Evolutionary conservation across 352 stramenopile genomes (phyloP).

Genomic region (Pythium periplocum): DNA sequence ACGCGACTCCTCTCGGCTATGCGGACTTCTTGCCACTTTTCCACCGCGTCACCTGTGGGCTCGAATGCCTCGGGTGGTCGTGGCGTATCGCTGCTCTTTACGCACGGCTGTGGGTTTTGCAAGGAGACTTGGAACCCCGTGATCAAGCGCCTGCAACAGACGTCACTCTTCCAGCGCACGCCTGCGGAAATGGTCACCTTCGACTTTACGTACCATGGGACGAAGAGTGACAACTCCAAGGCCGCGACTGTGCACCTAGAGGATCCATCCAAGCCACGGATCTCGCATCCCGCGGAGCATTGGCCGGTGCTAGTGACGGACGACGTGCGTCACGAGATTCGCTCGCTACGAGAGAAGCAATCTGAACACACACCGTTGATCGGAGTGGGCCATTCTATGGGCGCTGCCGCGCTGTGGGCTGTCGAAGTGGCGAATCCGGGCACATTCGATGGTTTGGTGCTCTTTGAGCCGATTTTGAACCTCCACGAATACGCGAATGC

Average conservation of each 20-base stretch:
- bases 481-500: conserved; percentile 22
- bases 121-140: conserved; percentile 45
- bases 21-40: no score
- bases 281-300: no score
- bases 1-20: no score
- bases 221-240: no score
- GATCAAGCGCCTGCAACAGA: conserved; percentile 24
- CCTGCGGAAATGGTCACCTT: neutral
- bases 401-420: conserved; percentile 30
- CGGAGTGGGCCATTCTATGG: conserved; percentile 49
- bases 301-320: no score
- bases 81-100: conserved; percentile 28
- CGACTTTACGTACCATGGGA: no score
- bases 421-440: conserved; percentile 28
- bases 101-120: conserved; percentile 41
- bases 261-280: no score
- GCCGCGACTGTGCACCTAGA: no score
- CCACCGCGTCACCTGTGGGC: no score
- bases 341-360: conserved; percentile 1
- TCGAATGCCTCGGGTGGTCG: no score
- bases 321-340: no score
- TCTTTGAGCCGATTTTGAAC: conserved; percentile 37
- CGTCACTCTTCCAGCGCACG: conserved; percentile 22
- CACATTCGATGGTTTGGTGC: conserved; percentile 37
- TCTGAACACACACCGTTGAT: conserved; percentile 23